These are phyloP conservation scores for Sindora glabra DNA, from an alignment of 306 rosid genomes.

Conservation along the genomic window DNA sequence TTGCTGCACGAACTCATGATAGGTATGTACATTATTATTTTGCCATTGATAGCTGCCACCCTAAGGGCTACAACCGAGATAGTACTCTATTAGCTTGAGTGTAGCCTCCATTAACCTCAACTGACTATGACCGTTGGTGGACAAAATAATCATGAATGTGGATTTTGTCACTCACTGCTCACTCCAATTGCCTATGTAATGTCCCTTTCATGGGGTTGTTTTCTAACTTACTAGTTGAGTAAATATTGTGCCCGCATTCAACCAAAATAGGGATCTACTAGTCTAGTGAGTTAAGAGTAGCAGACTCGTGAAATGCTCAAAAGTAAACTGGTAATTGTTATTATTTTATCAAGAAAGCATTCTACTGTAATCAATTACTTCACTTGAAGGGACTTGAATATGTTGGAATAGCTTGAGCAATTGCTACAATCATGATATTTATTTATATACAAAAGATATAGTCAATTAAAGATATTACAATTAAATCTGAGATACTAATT, in stretches of 20 bases:
- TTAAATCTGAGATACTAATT: no score
- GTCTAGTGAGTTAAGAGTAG: neutral
- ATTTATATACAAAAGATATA: no score
- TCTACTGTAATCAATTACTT: no score
- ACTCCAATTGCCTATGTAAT: neutral
- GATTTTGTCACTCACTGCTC: neutral
- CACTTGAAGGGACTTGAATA: no score
- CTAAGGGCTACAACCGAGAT: neutral
- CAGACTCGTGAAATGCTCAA: neutral
- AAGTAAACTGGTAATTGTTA: neutral
- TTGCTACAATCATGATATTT: no score
- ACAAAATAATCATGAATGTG: neutral
- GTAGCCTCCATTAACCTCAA: neutral
- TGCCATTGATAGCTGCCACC: neutral
- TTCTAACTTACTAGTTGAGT: no score
- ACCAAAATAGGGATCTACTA: neutral
- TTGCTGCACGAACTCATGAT: slow-evolving; percentile 85
- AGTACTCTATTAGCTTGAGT: neutral
- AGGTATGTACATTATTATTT: no score
- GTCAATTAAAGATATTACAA: no score
- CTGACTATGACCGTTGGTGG: neutral
- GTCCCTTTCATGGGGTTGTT: neutral
- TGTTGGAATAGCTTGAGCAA: no score
- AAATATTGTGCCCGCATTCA: neutral
- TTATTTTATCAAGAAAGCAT: no score